Conservation (phyloP, 768 basidiomycete genomes). For the Lactifluus pinguis region DNA sequence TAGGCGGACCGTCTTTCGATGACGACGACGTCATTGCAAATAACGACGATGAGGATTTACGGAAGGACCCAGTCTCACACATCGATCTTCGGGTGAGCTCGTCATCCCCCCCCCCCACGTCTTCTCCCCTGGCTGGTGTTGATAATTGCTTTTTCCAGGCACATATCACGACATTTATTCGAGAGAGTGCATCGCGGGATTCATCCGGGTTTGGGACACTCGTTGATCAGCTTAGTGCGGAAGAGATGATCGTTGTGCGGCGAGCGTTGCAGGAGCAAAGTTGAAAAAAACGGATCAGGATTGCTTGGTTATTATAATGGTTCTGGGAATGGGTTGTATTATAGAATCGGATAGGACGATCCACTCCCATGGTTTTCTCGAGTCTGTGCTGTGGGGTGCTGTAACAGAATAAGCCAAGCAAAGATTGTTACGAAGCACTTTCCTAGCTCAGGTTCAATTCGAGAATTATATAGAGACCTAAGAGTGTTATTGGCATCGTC, state of each 20-base stretch:
- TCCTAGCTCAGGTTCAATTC: too few relatives aligned
- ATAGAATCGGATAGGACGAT: too few relatives aligned
- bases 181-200: conserved; percentile 56
- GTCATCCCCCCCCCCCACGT: background rate
- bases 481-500: too few relatives aligned
- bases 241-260: conserved; percentile 62
- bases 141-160: conserved; percentile 33
- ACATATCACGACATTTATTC: conserved; percentile 62
- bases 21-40: conserved; percentile 60
- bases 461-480: too few relatives aligned
- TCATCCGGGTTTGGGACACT: conserved; percentile 51
- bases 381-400: too few relatives aligned
- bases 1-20: conserved; percentile 62
- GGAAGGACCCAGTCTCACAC: conserved; percentile 75
- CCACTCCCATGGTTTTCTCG: too few relatives aligned
- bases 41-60: conserved; percentile 79
- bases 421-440: too few relatives aligned
- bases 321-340: too few relatives aligned
- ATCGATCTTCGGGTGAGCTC: conserved; percentile 65
- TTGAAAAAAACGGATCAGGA: background rate
- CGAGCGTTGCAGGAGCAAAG: conserved; percentile 24
- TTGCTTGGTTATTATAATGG: too few relatives aligned
- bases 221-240: conserved; percentile 57
- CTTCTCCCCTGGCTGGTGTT: too few relatives aligned
- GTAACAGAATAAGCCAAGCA: too few relatives aligned